Conservation (phyloP, 805 yeast genomes). For the Teunomyces panamensis region DNA sequence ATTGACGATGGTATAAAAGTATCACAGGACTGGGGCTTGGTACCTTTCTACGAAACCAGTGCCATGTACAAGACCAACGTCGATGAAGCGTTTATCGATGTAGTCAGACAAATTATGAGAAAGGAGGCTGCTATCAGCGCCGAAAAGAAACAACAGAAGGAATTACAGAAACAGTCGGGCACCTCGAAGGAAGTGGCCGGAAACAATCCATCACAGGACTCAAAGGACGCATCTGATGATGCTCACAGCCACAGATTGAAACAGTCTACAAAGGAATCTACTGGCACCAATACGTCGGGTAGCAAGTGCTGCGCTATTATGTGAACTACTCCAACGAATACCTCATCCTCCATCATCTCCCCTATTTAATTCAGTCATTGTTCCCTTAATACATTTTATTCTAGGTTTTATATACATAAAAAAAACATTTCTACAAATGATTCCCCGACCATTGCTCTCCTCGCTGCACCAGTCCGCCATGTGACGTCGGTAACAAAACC, state of each 20-base stretch:
- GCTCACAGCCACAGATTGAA: constrained; percentile 14
- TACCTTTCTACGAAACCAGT: constrained; percentile 89
- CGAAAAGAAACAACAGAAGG: constrained; percentile 44
- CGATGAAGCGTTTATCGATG: constrained; percentile 85
- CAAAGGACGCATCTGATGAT: constrained; percentile 6
- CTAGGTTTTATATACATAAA: background rate
- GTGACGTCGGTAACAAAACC: background rate
- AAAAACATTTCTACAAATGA: background rate
- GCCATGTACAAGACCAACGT: constrained; percentile 90
- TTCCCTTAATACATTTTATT: background rate
- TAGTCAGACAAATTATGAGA: constrained; percentile 84
- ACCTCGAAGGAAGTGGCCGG: background rate
- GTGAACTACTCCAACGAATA: constrained; percentile 10
- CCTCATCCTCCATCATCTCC: background rate
- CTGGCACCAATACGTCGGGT: constrained; percentile 9
- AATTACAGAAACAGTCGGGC: constrained; percentile 32
- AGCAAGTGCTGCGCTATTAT: constrained; percentile 32
- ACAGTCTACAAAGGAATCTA: constrained; percentile 17
- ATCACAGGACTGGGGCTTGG: constrained; percentile 82
- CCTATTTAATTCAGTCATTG: background rate
- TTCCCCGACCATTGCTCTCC: background rate
- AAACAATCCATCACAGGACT: background rate
- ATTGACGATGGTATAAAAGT: constrained; percentile 82
- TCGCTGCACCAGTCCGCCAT: background rate
- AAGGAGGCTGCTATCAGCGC: constrained; percentile 54